Evolutionary conservation across 2,329 filamentous ascomycete genomes (phyloP).

Genomic region (Huntiella moniliformis): DNA sequence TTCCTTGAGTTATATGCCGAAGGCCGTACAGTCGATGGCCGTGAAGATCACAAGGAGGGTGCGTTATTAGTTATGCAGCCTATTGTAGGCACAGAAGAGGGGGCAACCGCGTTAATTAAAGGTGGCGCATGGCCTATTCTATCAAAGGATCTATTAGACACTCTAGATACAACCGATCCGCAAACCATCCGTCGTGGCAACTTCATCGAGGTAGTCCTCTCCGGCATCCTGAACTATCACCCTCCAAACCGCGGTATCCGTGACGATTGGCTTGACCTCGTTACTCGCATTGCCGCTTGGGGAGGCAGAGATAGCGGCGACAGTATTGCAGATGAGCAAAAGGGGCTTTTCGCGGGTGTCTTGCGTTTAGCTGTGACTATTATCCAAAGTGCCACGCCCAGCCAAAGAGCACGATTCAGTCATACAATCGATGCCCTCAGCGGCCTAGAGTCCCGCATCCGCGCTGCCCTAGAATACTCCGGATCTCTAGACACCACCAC

Average conservation of each 20-base stretch:
- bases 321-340: constrained; percentile 14
- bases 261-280: constrained; percentile 38
- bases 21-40: constrained; percentile 28
- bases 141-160: constrained; percentile 27
- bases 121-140: constrained; percentile 37
- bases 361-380: constrained; percentile 37
- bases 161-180: constrained; percentile 19
- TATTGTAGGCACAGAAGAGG: constrained; percentile 29
- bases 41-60: constrained; percentile 37
- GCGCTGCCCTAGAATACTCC: constrained; percentile 8
- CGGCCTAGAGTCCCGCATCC: constrained; percentile 28
- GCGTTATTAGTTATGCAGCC: constrained; percentile 42
- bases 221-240: constrained; percentile 23
- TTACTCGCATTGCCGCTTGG: constrained; percentile 33
- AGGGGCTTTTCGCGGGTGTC: constrained; percentile 34
- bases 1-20: constrained; percentile 40
- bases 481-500: no score
- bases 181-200: not conserved
- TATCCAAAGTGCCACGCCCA: constrained; percentile 26
- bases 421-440: constrained; percentile 32
- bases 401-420: constrained; percentile 30
- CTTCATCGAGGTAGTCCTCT: constrained; percentile 20
- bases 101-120: constrained; percentile 27
- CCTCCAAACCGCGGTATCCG: not conserved
- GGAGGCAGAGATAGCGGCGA: constrained; percentile 19